Base-by-base conservation (phyloP, 78 protist genomes). In the Dictyostelium capitatum region DNA sequence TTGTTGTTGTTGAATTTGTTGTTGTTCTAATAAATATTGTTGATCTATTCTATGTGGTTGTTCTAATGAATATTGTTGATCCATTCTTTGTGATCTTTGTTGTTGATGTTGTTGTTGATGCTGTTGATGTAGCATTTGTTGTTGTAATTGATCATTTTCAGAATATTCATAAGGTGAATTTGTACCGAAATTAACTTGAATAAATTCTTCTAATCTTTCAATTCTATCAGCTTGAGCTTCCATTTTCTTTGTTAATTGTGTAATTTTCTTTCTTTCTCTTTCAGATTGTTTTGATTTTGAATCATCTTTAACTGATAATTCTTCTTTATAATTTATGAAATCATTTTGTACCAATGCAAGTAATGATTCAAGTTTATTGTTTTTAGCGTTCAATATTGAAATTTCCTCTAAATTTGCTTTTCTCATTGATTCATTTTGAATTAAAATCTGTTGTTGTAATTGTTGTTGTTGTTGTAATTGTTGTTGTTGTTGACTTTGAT, bases 251-350 rank as follows among this genome's bases (percentile, higher is more conserved):
- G 51, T 73, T n/a, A 47, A 11, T 73, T 30, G 54, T 2, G 37
- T 73, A 2, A 32, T 73, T 47, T 47, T 73, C 46, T 47, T 73
- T 73, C 79, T 73, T 47, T 73, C 75, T 12, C 75, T 67, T 15
- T 67, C 75, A 46, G 32, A 73, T 47, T 73, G 56, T 46, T 73
- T 73, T 23, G 51, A 73, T 73, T 32, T 73, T 30, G 51, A 47
- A 19, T 73, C 51, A 46, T 73, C 79, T 73, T 23, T 73, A 67
- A 67, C 75, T 17, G 75, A 25, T 12, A 67, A 41, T 17, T 67
- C 75, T 17, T 67, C 75, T 32, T 67, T 67, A 32, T 67, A 67
- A 67, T 25, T 32, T 11, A 67, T 67, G 23, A 67, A 67, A 67
- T 73, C 79, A 46, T 47, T 73, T 46, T 73, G 51, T 6, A 46